A percentile compares a stretch with the other conserved stretches of the same genome.
Conservation (phyloP, 2,329 filamentous ascomycete genomes). For the Hypoxylon sp. region DNA sequence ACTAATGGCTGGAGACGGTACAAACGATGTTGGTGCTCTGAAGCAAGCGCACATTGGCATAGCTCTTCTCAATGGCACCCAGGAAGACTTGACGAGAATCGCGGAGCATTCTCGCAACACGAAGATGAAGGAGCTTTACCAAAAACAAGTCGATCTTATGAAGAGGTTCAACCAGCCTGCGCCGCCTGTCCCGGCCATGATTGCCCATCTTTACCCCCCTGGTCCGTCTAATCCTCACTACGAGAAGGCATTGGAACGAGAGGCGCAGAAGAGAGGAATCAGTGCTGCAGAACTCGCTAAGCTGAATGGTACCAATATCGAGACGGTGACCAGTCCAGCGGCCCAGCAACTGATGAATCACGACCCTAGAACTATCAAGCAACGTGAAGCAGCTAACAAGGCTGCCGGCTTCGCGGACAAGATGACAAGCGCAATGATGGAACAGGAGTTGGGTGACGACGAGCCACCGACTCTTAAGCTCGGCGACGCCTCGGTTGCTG, state of each 20-base stretch:
- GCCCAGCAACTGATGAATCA: constrained; percentile 72
- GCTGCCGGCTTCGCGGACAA: constrained; percentile 87
- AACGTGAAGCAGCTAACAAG: constrained; percentile 77
- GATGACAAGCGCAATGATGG: constrained; percentile 89
- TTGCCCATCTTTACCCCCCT: constrained; percentile 94
- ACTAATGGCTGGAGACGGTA: constrained; percentile 98
- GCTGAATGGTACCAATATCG: constrained; percentile 68
- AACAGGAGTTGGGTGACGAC: constrained; percentile 86
- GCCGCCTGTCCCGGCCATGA: constrained; percentile 91
- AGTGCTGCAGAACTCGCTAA: constrained; percentile 71
- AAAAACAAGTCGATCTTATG: constrained; percentile 95
- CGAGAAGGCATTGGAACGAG: constrained; percentile 89
- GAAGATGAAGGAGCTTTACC: constrained; percentile 98
- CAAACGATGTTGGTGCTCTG: constrained; percentile 96
- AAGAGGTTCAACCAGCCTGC: constrained; percentile 92
- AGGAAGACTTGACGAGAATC: constrained; percentile 91
- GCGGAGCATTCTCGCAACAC: constrained; percentile 93
- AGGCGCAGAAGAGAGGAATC: constrained; percentile 84
- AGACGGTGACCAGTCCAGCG: constrained; percentile 77
- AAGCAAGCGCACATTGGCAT: constrained; percentile 99
- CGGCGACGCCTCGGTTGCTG: constrained; percentile 95
- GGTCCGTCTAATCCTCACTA: constrained; percentile 95
- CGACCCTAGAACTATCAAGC: constrained; percentile 70
- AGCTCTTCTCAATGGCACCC: constrained; percentile 93
- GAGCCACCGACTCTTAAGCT: constrained; percentile 97